Evolutionary conservation across 2,329 filamentous ascomycete genomes (phyloP).

Genomic region (Paecilomyces formosus): DNA sequence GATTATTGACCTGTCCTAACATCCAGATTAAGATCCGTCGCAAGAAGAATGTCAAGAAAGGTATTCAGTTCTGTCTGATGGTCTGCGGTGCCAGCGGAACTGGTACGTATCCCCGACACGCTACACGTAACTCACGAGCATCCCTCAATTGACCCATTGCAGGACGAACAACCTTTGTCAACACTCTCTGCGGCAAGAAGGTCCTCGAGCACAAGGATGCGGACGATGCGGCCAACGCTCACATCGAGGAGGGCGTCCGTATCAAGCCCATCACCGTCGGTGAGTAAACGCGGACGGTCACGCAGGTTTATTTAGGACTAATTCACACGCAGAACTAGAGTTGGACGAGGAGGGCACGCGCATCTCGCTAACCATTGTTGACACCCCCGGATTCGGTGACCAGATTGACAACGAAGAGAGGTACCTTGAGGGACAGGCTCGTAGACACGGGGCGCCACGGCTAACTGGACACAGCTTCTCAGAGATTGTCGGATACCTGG

Average conservation of each 20-base stretch:
- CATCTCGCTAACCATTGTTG: slow-evolving; percentile 96
- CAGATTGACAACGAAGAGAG: slow-evolving; percentile 99
- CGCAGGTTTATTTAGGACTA: slow-evolving; percentile 3
- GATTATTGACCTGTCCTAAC: not conserved
- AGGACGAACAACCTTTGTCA: slow-evolving; percentile 98
- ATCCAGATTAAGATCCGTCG: slow-evolving; percentile 85
- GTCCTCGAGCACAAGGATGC: slow-evolving; percentile 88
- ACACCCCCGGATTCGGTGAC: slow-evolving; percentile 96
- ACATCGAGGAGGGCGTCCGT: slow-evolving; percentile 92
- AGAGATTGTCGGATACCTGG: slow-evolving; percentile 96
- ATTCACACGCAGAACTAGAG: slow-evolving; percentile 63
- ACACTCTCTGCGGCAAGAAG: slow-evolving; percentile 93
- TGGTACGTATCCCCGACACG: slow-evolving; percentile 52
- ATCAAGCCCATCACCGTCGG: slow-evolving; percentile 98
- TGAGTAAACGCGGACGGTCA: slow-evolving; percentile 42
- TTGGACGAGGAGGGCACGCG: slow-evolving; percentile 97
- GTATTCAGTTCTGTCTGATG: slow-evolving; percentile 99
- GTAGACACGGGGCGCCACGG: slow-evolving; percentile 1
- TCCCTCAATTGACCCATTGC: not conserved
- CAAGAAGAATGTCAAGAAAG: slow-evolving; percentile 99
- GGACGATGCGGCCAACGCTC: slow-evolving; percentile 80
- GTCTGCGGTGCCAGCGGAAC: slow-evolving; percentile 98
- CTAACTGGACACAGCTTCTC: slow-evolving; percentile 61
- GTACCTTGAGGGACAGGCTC: slow-evolving; percentile 41
- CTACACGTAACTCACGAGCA: not conserved